Evolutionary conservation across 768 basidiomycete species (phyloP).

Genomic region (Paxillus ammoniavirescens): DNA sequence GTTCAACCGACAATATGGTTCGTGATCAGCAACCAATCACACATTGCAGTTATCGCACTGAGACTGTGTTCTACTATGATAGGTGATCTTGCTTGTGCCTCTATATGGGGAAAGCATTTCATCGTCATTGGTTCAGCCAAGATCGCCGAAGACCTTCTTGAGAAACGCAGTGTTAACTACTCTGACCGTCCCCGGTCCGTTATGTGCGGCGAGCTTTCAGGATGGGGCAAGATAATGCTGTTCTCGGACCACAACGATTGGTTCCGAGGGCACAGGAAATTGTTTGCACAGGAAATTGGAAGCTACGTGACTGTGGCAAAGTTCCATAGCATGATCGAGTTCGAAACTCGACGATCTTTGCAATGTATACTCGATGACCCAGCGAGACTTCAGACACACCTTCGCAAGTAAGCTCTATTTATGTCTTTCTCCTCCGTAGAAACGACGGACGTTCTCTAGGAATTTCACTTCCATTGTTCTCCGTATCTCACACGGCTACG

Average conservation of each 20-base stretch:
- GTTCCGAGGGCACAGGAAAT: constrained; percentile 18
- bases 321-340: constrained; percentile 15
- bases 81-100: constrained; percentile 17
- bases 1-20: constrained; percentile 13
- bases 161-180: constrained; percentile 43
- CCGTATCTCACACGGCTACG: constrained; percentile 40
- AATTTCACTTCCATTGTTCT: constrained; percentile 31
- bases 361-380: constrained; percentile 11
- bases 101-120: constrained; percentile 31
- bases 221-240: constrained; percentile 21
- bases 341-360: constrained; percentile 14
- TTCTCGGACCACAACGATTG: constrained; percentile 10
- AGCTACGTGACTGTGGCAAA: constrained; percentile 7
- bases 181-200: too few species aligned
- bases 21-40: not conserved
- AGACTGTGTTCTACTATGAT: not conserved
- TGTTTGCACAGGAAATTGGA: constrained; percentile 16
- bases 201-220: constrained; percentile 18
- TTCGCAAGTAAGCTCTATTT: constrained; percentile 12
- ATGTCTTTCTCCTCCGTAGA: not conserved
- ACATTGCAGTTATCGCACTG: not conserved
- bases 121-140: constrained; percentile 43
- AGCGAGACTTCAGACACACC: not conserved
- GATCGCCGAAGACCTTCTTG: constrained; percentile 43
- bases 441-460: not conserved